Evolutionary conservation across 1,284 basidiomycete species (phyloP).

Genomic region (Chondrostereum purpureum): DNA sequence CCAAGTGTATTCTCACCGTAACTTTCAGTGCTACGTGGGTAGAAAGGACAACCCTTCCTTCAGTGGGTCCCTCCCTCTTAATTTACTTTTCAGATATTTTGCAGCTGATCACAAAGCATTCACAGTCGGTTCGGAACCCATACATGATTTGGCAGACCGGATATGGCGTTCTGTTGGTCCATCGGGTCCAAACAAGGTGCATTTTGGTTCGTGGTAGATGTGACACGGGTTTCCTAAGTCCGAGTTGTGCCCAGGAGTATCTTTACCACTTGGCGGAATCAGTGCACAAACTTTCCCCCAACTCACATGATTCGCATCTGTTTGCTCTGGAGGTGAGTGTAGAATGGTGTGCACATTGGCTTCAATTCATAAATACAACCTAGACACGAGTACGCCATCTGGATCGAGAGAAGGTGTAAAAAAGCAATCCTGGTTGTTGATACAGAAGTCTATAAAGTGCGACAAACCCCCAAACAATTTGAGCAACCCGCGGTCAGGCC

Average conservation of each 20-base stretch:
- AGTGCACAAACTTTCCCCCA: slow-evolving; percentile 63
- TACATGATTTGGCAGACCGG: slow-evolving; percentile 56
- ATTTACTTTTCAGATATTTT: neutral
- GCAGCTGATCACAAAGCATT: neutral
- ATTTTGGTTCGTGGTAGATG: neutral
- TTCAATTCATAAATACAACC: too few relatives aligned
- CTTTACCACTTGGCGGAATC: slow-evolving; percentile 67
- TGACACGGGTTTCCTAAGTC: neutral
- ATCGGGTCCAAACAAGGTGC: slow-evolving; percentile 77
- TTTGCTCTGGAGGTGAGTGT: slow-evolving; percentile 58
- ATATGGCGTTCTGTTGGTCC: slow-evolving; percentile 77
- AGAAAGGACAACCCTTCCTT: slow-evolving; percentile 75
- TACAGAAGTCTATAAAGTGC: too few relatives aligned
- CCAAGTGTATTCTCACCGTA: too few relatives aligned
- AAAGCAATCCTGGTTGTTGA: too few relatives aligned
- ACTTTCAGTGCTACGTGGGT: slow-evolving; percentile 66
- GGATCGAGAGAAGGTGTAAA: too few relatives aligned
- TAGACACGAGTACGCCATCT: neutral
- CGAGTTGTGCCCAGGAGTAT: slow-evolving; percentile 53
- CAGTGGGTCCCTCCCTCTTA: slow-evolving; percentile 32
- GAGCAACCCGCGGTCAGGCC: too few relatives aligned
- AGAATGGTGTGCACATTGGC: too few relatives aligned
- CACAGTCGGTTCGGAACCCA: slow-evolving; percentile 71
- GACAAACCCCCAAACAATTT: too few relatives aligned
- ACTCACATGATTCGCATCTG: slow-evolving; percentile 73